Evolutionary conservation across 495 filamentous ascomycete genomes (phyloP).

Genomic region (Tuber magnatum): DNA sequence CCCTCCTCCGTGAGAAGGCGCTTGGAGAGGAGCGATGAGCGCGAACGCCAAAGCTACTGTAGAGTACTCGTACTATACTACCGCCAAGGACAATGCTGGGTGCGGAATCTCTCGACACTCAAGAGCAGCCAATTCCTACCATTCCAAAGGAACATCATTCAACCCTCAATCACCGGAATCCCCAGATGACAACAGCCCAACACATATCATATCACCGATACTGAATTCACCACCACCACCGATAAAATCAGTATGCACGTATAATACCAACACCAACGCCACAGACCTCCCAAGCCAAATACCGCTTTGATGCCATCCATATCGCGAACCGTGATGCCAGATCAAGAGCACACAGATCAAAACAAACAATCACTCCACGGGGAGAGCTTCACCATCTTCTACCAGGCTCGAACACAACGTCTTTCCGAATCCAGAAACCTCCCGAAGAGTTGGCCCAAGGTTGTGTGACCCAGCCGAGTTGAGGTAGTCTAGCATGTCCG

Average conservation of each 20-base stretch:
- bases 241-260: no score
- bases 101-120: background rate
- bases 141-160: background rate
- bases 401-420: background rate
- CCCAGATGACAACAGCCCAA: background rate
- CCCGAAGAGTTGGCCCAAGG: background rate
- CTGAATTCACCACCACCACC: background rate
- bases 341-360: background rate
- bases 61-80: no score
- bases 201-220: background rate
- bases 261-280: background rate
- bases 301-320: background rate
- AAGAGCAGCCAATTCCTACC: background rate
- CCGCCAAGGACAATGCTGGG: background rate
- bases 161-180: background rate
- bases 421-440: background rate
- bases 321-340: background rate
- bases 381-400: background rate
- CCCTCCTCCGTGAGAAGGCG: background rate
- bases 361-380: background rate
- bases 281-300: background rate
- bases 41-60: background rate
- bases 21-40: background rate
- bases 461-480: background rate
- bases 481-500: background rate